A percentile compares a stretch with the other conserved stretches of the same genome.
These are phyloP conservation scores for Trichoderma hamatum DNA, from an alignment of 2,329 filamentous ascomycete species.

Conservation along the genomic window DNA sequence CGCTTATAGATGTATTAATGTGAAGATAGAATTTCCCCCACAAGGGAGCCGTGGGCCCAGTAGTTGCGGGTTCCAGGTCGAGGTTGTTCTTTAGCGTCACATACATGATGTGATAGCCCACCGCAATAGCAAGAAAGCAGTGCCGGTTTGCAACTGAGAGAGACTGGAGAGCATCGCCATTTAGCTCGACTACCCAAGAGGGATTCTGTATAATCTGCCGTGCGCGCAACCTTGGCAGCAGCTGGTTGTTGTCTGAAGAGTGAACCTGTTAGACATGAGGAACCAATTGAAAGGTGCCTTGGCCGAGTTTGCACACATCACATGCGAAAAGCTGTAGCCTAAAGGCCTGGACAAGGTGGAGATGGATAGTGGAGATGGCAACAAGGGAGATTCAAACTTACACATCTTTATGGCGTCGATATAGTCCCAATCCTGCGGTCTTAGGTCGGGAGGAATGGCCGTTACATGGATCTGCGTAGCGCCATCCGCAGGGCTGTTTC, in stretches of 20 bases:
- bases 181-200: conserved; percentile 1
- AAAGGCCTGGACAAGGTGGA: not conserved
- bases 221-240: conserved; percentile 11
- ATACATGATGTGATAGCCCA: conserved; percentile 25
- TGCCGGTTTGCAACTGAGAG: conserved; percentile 14
- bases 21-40: conserved; percentile 23
- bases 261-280: not conserved
- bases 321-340: not conserved
- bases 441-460: conserved; percentile 21
- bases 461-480: not conserved
- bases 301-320: not conserved
- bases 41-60: conserved; percentile 17
- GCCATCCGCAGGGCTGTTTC: not conserved
- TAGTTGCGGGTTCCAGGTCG: conserved; percentile 1
- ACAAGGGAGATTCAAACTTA: not conserved
- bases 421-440: conserved; percentile 22
- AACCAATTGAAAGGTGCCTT: not conserved
- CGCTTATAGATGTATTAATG: conserved; percentile 8
- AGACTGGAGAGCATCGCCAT: conserved; percentile 1
- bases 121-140: conserved; percentile 17
- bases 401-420: conserved; percentile 22
- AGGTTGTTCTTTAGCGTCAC: conserved; percentile 17
- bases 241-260: conserved; percentile 9
- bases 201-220: conserved; percentile 20
- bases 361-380: not conserved